A percentile compares a stretch with the other conserved stretches of the same genome.
Conservation (phyloP, 1,139 yeast genomes). For the Geotrichum reessii region DNA sequence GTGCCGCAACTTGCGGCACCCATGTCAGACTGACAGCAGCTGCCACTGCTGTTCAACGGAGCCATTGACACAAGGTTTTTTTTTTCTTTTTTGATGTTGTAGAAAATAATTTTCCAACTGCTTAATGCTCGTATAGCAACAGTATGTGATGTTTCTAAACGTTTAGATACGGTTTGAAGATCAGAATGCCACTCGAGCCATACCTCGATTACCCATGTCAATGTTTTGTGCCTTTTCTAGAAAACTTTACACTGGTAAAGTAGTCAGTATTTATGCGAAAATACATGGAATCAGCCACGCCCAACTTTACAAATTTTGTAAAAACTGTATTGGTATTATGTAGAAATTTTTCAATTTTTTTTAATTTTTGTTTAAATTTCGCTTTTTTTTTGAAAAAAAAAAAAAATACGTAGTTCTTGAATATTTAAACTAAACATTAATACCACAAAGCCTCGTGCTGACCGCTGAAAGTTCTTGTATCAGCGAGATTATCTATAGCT, state of each 20-base stretch:
- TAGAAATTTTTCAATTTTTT: too few species aligned
- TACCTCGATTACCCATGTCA: not conserved
- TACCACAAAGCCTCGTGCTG: too few species aligned
- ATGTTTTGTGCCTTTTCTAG: not conserved
- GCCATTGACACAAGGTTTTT: not conserved
- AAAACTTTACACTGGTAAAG: not conserved
- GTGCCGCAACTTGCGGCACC: not conserved
- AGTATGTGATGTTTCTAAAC: not conserved
- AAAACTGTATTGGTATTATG: too few species aligned
- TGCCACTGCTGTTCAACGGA: not conserved
- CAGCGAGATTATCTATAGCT: too few species aligned
- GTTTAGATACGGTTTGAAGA: not conserved
- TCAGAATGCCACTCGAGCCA: not conserved
- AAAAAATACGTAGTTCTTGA: too few species aligned
- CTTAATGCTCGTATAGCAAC: not conserved
- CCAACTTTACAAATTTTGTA: too few species aligned
- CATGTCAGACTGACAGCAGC: not conserved
- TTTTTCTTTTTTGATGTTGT: not conserved
- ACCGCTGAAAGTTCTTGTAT: too few species aligned
- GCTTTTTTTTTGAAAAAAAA: too few species aligned
- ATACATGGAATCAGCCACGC: not conserved
- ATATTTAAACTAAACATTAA: too few species aligned
- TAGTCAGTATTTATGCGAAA: not conserved
- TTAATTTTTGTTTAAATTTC: too few species aligned
- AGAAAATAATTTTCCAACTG: not conserved